Conservation (phyloP, 345 rosid species). For the Psidium guajava region DNA sequence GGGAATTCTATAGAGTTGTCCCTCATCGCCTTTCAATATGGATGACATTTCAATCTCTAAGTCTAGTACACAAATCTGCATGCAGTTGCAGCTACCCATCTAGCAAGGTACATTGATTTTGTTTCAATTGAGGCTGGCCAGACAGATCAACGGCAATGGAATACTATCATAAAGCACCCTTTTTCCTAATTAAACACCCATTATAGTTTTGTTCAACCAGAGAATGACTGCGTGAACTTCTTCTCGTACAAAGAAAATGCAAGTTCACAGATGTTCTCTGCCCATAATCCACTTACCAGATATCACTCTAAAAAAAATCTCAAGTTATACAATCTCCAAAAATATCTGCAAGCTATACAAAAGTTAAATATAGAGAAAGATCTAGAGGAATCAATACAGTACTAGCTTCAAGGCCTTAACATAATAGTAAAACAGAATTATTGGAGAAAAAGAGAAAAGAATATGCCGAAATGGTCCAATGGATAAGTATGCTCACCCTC, state of each 20-base stretch:
- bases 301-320: background rate
- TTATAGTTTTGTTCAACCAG: background rate
- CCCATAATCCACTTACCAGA: background rate
- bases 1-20: background rate
- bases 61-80: background rate
- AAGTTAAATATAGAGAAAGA: background rate
- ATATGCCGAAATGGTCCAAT: background rate
- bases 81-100: background rate
- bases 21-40: background rate
- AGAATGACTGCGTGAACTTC: background rate
- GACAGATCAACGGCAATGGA: background rate
- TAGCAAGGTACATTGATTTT: background rate
- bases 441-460: background rate
- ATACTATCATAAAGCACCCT: background rate
- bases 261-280: background rate
- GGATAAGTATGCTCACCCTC: conserved; percentile 33
- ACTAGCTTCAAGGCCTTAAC: background rate
- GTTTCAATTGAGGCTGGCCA: background rate
- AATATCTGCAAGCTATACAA: background rate
- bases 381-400: background rate
- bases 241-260: background rate
- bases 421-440: background rate
- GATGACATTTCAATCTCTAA: background rate
- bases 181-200: background rate
- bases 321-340: background rate